Base-by-base conservation (phyloP, 371 early-diverging fungal genomes). In the Capillidium rhysosporum region DNA sequence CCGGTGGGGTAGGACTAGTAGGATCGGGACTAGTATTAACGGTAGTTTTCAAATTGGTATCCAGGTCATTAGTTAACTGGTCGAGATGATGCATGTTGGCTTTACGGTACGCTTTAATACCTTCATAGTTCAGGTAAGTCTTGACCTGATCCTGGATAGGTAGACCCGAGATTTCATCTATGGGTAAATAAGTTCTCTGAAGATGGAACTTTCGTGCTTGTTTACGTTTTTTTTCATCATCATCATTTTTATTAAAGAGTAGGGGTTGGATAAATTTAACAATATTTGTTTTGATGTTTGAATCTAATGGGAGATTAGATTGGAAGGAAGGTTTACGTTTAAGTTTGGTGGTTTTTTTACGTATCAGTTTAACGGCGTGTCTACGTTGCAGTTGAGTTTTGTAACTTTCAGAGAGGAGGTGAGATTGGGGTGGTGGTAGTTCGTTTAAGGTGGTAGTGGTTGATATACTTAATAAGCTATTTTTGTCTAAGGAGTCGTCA, bases 101-200 rank as follows among this genome's bases (percentile, higher is more conserved):
- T 21, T 38, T 51, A 5, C 51, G 29, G 38, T 51, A 51, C n/a
- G 51, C 51, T 39, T 51, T 12, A 31, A 51, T 14, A 12, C 28
- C 51, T 4, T 51, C 38, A 2, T 29, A 8, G 30, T 51, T 51
- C n/a, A 51, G 14, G 21, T 34, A 51, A 21, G 38, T 20, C 12
- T 39, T 29, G 23, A 51, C 30, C 23, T 51, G 51, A 9, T 51
- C 51, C 14, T 7, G 21, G 8, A 39, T 39, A 3, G 51, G 51
- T 10, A 51, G 10, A 18, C 28, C 16, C 8, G n/a, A n/a, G 16
- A 30, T 9, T 9, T 9, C 7, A 9, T 51, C 51, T 14, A 51
- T 23, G 7, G 51, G 51, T 9, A 51, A 10, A 23, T 51, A 38
- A 10, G 51, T 28, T 39, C 51, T 2, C n/a, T 51, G 51, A 2